Conservation (phyloP, 192 early-diverging fungal genomes). For the Backusella morwellensis region DNA sequence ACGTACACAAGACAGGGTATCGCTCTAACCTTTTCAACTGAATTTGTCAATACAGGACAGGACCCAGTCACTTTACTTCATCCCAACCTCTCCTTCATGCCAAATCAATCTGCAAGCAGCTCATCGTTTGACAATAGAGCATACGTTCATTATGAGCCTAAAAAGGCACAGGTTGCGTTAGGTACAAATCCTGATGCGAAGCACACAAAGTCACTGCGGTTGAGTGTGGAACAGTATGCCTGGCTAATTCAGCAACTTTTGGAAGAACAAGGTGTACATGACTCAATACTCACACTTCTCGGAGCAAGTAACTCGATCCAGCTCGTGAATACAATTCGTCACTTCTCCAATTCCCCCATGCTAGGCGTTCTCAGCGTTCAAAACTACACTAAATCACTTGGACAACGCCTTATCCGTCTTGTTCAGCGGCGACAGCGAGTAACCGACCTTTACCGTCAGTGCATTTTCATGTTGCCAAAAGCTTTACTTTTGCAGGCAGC, state of each 20-base stretch:
- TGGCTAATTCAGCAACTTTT: conserved; percentile 27
- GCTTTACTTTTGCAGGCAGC: conserved; percentile 26
- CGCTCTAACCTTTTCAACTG: conserved; percentile 8
- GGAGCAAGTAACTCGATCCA: not conserved
- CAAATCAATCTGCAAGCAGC: not conserved
- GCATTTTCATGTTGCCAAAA: conserved; percentile 23
- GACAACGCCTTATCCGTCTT: not conserved
- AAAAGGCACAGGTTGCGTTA: conserved; percentile 12
- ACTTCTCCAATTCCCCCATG: conserved; percentile 5
- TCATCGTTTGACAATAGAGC: conserved; percentile 9
- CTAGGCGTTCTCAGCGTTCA: conserved; percentile 2
- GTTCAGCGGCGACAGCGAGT: conserved; percentile 3
- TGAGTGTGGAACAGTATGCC: conserved; percentile 22
- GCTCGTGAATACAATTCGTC: not conserved
- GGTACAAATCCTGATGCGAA: conserved; percentile 19
- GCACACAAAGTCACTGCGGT: conserved; percentile 13
- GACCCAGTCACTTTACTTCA: not conserved
- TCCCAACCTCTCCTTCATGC: not conserved
- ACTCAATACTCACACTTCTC: not conserved
- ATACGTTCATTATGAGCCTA: conserved; percentile 13
- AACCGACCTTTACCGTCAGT: not conserved
- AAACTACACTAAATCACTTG: conserved; percentile 4
- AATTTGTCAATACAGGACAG: not conserved
- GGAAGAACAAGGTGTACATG: conserved; percentile 25
- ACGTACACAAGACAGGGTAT: not conserved